A percentile compares a stretch with the other conserved stretches of the same genome.
These are phyloP conservation scores for Pulveroboletus sp. DNA, from an alignment of 768 basidiomycete species.

Conservation along the genomic window DNA sequence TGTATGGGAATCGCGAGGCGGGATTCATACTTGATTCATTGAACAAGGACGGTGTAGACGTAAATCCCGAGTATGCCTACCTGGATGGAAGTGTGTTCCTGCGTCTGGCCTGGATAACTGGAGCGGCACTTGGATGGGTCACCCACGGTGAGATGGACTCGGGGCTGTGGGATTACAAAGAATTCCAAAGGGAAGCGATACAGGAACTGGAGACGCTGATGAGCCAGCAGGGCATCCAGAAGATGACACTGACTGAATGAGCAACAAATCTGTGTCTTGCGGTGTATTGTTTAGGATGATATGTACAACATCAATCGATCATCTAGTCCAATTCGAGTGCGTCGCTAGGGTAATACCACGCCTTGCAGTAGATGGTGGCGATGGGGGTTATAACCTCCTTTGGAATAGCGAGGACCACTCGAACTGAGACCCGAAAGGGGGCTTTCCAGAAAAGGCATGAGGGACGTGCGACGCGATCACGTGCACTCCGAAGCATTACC, in stretches of 20 bases:
- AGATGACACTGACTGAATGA: too few species aligned
- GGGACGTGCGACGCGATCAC: slow-evolving; percentile 27
- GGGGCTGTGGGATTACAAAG: slow-evolving; percentile 27
- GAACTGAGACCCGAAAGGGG: too few species aligned
- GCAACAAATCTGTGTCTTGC: not conserved
- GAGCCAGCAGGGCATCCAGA: slow-evolving; percentile 13
- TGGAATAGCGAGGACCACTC: too few species aligned
- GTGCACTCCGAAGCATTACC: slow-evolving; percentile 11
- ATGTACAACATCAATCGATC: not conserved
- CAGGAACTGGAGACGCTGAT: slow-evolving; percentile 22
- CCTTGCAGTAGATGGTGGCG: not conserved
- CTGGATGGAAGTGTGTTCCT: slow-evolving; percentile 64
- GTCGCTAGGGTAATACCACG: too few species aligned
- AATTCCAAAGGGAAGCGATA: slow-evolving; percentile 24
- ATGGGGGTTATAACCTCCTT: not conserved
- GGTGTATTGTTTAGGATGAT: too few species aligned
- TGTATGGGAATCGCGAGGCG: slow-evolving; percentile 40
- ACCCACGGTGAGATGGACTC: slow-evolving; percentile 34
- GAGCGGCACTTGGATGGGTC: slow-evolving; percentile 39
- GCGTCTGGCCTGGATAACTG: slow-evolving; percentile 49
- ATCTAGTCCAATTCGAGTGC: too few species aligned
- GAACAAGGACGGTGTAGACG: slow-evolving; percentile 23
- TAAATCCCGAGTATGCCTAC: slow-evolving; percentile 42
- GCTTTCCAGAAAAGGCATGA: not conserved
- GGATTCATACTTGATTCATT: slow-evolving; percentile 31